phyloP scores from a whole-genome alignment of 2,329 filamentous ascomycete genomes.

The Epichloe glyceriae region DNA sequence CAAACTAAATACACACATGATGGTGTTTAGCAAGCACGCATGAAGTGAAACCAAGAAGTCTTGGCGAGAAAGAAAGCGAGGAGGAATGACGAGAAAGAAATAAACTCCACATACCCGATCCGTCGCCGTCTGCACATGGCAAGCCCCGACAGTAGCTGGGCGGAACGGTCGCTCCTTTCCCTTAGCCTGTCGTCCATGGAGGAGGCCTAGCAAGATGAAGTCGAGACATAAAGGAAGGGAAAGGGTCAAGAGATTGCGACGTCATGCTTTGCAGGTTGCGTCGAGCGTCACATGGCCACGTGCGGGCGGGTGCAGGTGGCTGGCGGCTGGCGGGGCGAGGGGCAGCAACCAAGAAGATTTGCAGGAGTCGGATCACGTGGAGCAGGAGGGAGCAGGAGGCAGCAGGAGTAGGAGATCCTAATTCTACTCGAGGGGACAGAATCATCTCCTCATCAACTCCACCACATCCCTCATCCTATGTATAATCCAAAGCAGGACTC shows the following conservation, averaged over 20 bases:
- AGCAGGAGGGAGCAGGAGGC: no score
- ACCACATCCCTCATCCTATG: constrained; percentile 50
- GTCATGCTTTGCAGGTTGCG: background rate
- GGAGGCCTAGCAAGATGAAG: constrained; percentile 3
- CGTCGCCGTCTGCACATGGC: constrained; percentile 23
- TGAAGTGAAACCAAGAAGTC: background rate
- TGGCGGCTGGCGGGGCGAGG: no score
- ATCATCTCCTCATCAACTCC: constrained; percentile 31
- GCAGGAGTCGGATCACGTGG: no score
- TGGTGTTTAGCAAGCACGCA: background rate
- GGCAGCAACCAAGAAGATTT: no score
- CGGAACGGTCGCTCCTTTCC: constrained; percentile 8
- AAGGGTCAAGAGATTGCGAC: background rate
- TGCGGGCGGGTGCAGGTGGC: no score
- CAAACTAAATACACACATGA: constrained; percentile 18
- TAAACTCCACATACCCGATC: constrained; percentile 20
- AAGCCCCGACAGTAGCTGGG: constrained; percentile 21
- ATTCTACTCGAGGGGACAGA: background rate
- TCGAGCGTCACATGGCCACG: no score
- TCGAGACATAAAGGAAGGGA: constrained; percentile 1
- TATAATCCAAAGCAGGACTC: constrained; percentile 48
- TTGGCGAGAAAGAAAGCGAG: no score
- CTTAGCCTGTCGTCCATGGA: constrained; percentile 9
- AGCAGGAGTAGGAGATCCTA: no score
- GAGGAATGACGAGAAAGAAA: background rate